A percentile compares a stretch with the other conserved stretches of the same genome.
phyloP scores from a whole-genome alignment of 2,329 filamentous ascomycete genomes.

The Pyricularia grisea region DNA sequence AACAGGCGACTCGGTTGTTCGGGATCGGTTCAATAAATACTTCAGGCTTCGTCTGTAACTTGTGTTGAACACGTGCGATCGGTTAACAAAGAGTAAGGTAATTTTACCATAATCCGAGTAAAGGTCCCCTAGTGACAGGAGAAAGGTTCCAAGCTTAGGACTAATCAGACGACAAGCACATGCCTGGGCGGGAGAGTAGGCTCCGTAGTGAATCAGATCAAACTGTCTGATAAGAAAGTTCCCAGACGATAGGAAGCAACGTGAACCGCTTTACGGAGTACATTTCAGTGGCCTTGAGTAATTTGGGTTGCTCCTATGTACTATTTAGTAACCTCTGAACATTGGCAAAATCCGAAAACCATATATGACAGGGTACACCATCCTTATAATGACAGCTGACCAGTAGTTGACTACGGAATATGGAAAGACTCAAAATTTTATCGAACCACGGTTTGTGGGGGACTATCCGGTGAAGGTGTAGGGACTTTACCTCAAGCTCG shows the following conservation, averaged over 20 bases:
- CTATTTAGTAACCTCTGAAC: background rate
- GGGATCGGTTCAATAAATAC: background rate
- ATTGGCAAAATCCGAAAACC: background rate
- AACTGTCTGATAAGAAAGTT: background rate
- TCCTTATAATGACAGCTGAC: background rate
- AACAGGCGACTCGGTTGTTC: background rate
- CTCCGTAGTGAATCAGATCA: background rate
- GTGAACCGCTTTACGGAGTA: too few relatives aligned
- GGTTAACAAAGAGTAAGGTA: too few relatives aligned
- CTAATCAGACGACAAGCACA: background rate
- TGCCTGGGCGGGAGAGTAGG: background rate
- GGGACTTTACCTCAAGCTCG: background rate
- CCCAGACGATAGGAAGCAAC: background rate
- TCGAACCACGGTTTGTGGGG: background rate
- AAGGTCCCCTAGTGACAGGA: background rate
- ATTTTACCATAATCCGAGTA: background rate
- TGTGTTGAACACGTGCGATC: too few relatives aligned
- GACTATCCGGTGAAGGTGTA: background rate
- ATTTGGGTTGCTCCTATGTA: background rate
- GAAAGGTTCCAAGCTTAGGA: too few relatives aligned
- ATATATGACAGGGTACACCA: background rate
- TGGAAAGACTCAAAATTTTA: background rate
- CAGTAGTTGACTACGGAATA: background rate
- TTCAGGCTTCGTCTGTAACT: too few relatives aligned
- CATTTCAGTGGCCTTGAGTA: too few relatives aligned